Conservation (phyloP, 257 asterid species). For the Salvia splendens region DNA sequence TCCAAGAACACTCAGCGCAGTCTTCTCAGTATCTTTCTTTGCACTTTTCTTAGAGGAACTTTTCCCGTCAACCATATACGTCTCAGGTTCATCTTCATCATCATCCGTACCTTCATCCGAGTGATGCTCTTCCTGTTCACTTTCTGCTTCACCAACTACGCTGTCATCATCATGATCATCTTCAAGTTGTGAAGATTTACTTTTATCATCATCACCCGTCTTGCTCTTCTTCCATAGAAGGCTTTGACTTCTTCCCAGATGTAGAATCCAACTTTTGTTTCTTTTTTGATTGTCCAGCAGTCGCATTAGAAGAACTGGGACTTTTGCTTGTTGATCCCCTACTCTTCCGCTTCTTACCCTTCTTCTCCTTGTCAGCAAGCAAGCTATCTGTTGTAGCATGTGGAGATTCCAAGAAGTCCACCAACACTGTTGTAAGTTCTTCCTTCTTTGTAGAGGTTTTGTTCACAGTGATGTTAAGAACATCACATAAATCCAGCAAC, state of each 20-base stretch:
- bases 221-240: slow-evolving; percentile 44
- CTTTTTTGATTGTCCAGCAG: slow-evolving; percentile 55
- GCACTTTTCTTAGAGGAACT: slow-evolving; percentile 45
- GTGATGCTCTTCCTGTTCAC: slow-evolving; percentile 50
- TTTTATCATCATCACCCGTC: slow-evolving; percentile 53
- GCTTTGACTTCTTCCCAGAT: slow-evolving; percentile 57
- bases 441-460: slow-evolving; percentile 72
- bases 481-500: slow-evolving; percentile 75
- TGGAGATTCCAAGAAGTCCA: slow-evolving; percentile 90
- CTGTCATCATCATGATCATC: slow-evolving; percentile 47
- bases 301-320: slow-evolving; percentile 44
- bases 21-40: slow-evolving; percentile 42
- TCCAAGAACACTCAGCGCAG: too few relatives aligned
- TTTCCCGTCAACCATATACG: slow-evolving; percentile 41
- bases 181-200: slow-evolving; percentile 49
- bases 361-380: slow-evolving; percentile 81
- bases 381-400: slow-evolving; percentile 75
- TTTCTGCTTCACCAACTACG: slow-evolving; percentile 42
- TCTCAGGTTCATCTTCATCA: slow-evolving; percentile 51
- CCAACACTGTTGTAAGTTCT: slow-evolving; percentile 65
- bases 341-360: slow-evolving; percentile 64
- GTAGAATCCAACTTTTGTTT: slow-evolving; percentile 52
- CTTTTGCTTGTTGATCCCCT: slow-evolving; percentile 52
- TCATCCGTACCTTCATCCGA: slow-evolving; percentile 43
- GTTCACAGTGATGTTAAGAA: slow-evolving; percentile 65